Evolutionary conservation across 371 early-diverging fungal species (phyloP).

Genomic region (Mortierella sp.): DNA sequence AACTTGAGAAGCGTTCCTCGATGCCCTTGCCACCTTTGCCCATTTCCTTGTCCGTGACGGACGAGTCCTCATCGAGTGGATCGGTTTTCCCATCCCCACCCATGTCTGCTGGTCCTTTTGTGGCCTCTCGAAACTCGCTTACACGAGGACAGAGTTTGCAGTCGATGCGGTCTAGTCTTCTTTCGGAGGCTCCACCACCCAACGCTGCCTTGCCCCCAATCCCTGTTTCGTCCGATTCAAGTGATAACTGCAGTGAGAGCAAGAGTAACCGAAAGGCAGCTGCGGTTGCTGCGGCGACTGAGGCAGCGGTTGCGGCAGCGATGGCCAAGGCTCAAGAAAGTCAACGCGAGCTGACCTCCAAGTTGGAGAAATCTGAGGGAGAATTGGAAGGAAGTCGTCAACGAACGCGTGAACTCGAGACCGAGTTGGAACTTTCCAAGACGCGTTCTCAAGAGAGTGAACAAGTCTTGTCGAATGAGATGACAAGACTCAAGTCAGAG

Average conservation of each 20-base stretch:
- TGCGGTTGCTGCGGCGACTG: slow-evolving; percentile 29
- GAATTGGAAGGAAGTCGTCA: slow-evolving; percentile 21
- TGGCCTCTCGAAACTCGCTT: slow-evolving; percentile 9
- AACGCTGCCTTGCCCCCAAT: slow-evolving; percentile 44
- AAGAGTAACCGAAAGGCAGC: slow-evolving; percentile 18
- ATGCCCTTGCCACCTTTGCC: background rate
- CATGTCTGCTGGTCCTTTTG: background rate
- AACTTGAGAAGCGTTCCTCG: slow-evolving; percentile 38
- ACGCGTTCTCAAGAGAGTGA: background rate
- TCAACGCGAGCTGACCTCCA: slow-evolving; percentile 20
- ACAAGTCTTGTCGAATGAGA: slow-evolving; percentile 14
- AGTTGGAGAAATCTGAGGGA: slow-evolving; percentile 20
- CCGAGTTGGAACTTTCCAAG: slow-evolving; percentile 13
- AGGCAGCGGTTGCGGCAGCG: slow-evolving; percentile 39
- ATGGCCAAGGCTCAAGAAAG: slow-evolving; percentile 31
- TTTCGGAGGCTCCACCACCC: slow-evolving; percentile 45
- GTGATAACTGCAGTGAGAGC: too few relatives aligned
- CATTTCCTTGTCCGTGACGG: slow-evolving; percentile 7
- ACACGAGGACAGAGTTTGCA: slow-evolving; percentile 16
- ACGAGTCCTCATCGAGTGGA: slow-evolving; percentile 2
- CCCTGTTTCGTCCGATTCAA: slow-evolving; percentile 26
- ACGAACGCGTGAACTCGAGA: slow-evolving; percentile 36
- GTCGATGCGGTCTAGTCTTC: slow-evolving; percentile 36
- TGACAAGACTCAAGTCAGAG: slow-evolving; percentile 34
- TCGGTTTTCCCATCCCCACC: slow-evolving; percentile 36